Conservation (phyloP, 257 asterid genomes). For the Dorcoceras hygrometricum region DNA sequence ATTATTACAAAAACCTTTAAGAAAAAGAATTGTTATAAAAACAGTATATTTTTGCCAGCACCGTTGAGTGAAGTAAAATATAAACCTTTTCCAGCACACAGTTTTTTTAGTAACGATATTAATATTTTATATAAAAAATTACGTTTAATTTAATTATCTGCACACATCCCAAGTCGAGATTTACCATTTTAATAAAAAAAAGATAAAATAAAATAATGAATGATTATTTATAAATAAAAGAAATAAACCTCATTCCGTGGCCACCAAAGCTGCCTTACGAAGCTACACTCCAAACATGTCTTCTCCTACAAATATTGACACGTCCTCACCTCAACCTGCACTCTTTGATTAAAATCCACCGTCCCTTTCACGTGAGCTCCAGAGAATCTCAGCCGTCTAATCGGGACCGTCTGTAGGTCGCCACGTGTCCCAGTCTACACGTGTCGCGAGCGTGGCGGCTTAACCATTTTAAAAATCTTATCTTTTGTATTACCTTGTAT, state of each 20-base stretch:
- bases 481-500: slow-evolving; percentile 18
- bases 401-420: slow-evolving; percentile 21
- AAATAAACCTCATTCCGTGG: background rate
- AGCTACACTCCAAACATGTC: background rate
- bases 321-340: slow-evolving; percentile 29
- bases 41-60: too few relatives aligned
- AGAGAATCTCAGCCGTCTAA: slow-evolving; percentile 49
- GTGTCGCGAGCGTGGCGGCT: slow-evolving; percentile 35
- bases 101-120: too few relatives aligned
- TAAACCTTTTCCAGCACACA: too few relatives aligned
- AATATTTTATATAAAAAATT: too few relatives aligned
- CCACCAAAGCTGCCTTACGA: background rate
- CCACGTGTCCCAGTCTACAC: slow-evolving; percentile 51
- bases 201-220: too few relatives aligned
- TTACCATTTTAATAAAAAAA: too few relatives aligned
- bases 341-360: slow-evolving; percentile 48
- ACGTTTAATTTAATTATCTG: too few relatives aligned
- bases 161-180: too few relatives aligned
- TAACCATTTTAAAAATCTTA: slow-evolving; percentile 29
- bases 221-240: too few relatives aligned
- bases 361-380: slow-evolving; percentile 53
- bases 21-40: too few relatives aligned
- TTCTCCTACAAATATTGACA: background rate
- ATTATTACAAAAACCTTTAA: too few relatives aligned
- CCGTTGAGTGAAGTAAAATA: too few relatives aligned